Base-by-base conservation (phyloP, 208 protist species). In the Trypanosoma platydactyli region DNA sequence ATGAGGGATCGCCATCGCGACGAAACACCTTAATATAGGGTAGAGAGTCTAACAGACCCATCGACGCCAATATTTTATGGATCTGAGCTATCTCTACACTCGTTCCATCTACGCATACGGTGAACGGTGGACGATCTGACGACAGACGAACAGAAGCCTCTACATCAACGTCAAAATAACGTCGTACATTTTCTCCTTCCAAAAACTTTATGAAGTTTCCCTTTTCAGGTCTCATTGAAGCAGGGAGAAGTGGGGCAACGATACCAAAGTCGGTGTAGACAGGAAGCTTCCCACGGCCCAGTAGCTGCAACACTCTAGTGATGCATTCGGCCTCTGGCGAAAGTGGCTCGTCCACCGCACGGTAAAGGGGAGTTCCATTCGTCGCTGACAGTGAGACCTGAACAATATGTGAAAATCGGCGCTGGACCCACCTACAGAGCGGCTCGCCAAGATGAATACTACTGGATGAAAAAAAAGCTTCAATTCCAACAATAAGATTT, bases 301-400 rank as follows among this genome's bases (percentile, higher is more conserved):
- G 55, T 7, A 69, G 53, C 42, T 83, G 57, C 57, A 93, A 67
- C 12, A 77, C 87, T 25, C 53, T 67, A 27, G 11, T 15, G 55
- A 73, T 67, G 46, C 52, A 38, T 42, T 60, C 68, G 5, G 58
- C 68, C 54, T 73, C 59, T 29, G 15, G 11, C 9, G 68, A 25
- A 4, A 62, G 27, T 38, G 56, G 41, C 29, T 62, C 59, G 22
- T 50, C 51, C 12, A 42, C 52, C 12, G 18, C 49, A 35, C 68
- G 74, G 52, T 86, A 85, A 20, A 91, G 46, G 5, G 69, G 60
- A 52, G 70, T 69, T 3, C 75, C 68, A n/a, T 63, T 87, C 30
- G 77, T 68, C 3, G 73, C 84, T 12, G 89, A 94, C 30, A 81
- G 89, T 15, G 84, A 88, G 4, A 90, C 64, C 6, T 75, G 25